phyloP scores from a whole-genome alignment of 768 basidiomycete species.

The Pulveroboletus sp. region DNA sequence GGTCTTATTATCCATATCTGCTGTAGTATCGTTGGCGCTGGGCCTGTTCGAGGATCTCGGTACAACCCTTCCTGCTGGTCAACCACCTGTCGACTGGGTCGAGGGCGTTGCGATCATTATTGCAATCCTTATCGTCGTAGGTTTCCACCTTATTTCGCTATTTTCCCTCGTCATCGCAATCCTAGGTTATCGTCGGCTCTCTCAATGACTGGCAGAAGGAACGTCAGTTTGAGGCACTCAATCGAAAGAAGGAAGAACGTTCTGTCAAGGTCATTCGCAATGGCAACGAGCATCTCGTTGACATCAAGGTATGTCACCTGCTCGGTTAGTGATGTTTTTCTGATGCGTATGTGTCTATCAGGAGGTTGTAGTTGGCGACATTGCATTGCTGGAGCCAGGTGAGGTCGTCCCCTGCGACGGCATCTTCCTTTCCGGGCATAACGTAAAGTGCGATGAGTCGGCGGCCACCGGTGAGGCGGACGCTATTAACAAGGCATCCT shows the following conservation, averaged over 20 bases:
- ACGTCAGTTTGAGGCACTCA: constrained; percentile 86
- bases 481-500: constrained; percentile 83
- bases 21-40: constrained; percentile 86
- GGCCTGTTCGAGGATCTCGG: constrained; percentile 96
- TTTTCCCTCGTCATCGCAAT: neutral
- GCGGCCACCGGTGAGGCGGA: constrained; percentile 97
- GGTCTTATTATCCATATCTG: constrained; percentile 89
- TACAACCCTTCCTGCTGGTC: constrained; percentile 45
- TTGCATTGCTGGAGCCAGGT: constrained; percentile 89
- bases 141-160: constrained; percentile 16
- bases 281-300: constrained; percentile 65
- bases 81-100: constrained; percentile 93
- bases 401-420: constrained; percentile 97
- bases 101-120: constrained; percentile 85
- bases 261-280: constrained; percentile 78
- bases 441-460: constrained; percentile 93
- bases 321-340: neutral
- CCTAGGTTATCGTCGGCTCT: constrained; percentile 82
- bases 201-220: constrained; percentile 99
- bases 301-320: constrained; percentile 60
- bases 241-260: constrained; percentile 94
- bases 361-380: constrained; percentile 92
- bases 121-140: constrained; percentile 69
- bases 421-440: constrained; percentile 87
- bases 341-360: constrained; percentile 31